These are phyloP conservation scores for Trametes gibbosa DNA, from an alignment of 768 basidiomycete species.

Conservation along the genomic window DNA sequence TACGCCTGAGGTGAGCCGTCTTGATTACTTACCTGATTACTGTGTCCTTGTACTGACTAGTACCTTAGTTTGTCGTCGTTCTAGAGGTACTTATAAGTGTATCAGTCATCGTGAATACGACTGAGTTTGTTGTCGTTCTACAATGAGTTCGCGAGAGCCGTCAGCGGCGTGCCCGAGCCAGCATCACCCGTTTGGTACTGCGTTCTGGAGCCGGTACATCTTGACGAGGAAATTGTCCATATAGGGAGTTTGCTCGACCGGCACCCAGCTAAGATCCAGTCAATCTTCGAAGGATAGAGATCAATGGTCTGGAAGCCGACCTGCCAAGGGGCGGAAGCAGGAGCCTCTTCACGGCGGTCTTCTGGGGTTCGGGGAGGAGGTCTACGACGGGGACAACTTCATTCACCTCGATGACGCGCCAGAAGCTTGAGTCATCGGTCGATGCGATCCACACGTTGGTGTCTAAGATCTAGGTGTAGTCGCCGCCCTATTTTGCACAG, in stretches of 20 bases:
- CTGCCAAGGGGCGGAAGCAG: not conserved
- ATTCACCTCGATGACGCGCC: not conserved
- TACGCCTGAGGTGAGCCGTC: too few species aligned
- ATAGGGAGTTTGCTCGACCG: not conserved
- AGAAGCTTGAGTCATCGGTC: not conserved
- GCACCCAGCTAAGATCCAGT: not conserved
- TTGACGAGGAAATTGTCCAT: not conserved
- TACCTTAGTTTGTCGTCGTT: too few species aligned
- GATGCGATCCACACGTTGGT: not conserved
- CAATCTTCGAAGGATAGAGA: not conserved
- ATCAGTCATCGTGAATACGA: too few species aligned
- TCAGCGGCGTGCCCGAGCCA: not conserved
- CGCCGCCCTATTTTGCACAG: not conserved
- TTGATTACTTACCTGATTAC: too few species aligned
- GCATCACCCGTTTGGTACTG: not conserved
- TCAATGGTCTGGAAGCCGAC: not conserved
- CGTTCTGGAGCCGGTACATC: not conserved
- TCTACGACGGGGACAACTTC: not conserved
- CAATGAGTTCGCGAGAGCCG: not conserved
- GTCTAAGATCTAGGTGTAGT: slow-evolving; percentile 4
- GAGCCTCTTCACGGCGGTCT: not conserved
- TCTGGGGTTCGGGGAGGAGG: not conserved
- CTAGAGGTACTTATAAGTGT: too few species aligned
- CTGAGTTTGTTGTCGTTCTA: too few species aligned
- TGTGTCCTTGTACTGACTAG: too few species aligned